Evolutionary conservation across 108 stramenopile species (phyloP).

Genomic region (Fragilaria crotonensis): DNA sequence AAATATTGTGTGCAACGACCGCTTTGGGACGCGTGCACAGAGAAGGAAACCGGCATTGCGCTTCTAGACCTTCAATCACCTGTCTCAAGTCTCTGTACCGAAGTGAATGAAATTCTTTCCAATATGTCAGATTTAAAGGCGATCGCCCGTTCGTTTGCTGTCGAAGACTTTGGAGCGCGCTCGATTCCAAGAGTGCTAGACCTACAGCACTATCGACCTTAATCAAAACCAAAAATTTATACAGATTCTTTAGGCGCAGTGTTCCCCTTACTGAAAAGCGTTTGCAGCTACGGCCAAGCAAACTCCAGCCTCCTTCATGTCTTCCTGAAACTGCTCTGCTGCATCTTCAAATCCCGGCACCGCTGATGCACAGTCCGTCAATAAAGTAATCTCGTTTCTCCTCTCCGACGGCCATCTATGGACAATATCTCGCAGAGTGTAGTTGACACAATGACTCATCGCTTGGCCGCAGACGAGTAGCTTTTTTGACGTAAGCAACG

Average conservation of each 20-base stretch:
- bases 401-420: constrained; percentile 46
- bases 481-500: constrained; percentile 18
- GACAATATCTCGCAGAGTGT: constrained; percentile 63
- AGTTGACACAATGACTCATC: constrained; percentile 93
- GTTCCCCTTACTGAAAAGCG: not conserved
- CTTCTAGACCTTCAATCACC: constrained; percentile 8
- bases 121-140: constrained; percentile 7
- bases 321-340: constrained; percentile 42
- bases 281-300: constrained; percentile 18
- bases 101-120: constrained; percentile 6
- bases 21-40: constrained; percentile 8
- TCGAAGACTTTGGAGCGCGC: not conserved
- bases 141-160: constrained; percentile 2
- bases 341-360: constrained; percentile 84
- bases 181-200: not conserved
- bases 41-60: constrained; percentile 6
- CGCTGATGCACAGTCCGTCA: constrained; percentile 76
- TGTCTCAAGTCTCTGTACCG: constrained; percentile 4
- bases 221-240: not conserved
- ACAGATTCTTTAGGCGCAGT: not conserved
- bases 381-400: constrained; percentile 37
- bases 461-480: constrained; percentile 91
- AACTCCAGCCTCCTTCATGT: constrained; percentile 57
- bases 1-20: not conserved
- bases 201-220: not conserved